Percentiles rank a stretch among this genome's conserved stretches.
Conservation (phyloP, 1,284 basidiomycete genomes). For the Ganoderma meredithae region DNA sequence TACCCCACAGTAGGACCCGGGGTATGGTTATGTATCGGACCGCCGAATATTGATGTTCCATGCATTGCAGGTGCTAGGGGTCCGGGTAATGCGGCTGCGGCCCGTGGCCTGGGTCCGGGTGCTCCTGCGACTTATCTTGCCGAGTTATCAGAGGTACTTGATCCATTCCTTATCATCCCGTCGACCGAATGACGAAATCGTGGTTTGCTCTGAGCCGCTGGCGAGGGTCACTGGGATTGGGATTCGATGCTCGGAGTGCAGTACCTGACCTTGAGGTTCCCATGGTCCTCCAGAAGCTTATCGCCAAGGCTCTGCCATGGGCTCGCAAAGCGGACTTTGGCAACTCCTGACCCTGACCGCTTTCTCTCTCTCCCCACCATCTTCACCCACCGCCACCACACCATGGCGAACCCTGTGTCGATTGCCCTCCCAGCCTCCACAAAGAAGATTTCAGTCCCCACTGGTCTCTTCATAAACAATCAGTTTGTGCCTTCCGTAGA, state of each 20-base stretch:
- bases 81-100: too few species aligned
- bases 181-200: neutral
- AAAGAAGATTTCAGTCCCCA: constrained; percentile 70
- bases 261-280: constrained; percentile 22
- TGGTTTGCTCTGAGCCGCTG: neutral
- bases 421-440: constrained; percentile 44
- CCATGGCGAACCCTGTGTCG: constrained; percentile 37
- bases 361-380: constrained; percentile 20
- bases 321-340: neutral
- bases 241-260: neutral
- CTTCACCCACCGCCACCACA: constrained; percentile 20
- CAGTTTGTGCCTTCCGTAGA: constrained; percentile 79
- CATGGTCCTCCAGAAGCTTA: constrained; percentile 24
- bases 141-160: neutral
- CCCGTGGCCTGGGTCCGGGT: too few species aligned
- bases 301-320: constrained; percentile 11
- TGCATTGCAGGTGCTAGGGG: neutral
- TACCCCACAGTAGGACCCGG: neutral
- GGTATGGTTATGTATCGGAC: neutral
- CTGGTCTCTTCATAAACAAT: constrained; percentile 93
- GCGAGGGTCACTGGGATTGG: neutral
- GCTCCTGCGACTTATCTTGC: constrained; percentile 1
- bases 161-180: too few species aligned
- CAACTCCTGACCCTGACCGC: neutral
- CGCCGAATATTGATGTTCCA: too few species aligned